A percentile compares a stretch with the other conserved stretches of the same genome.
Conservation (phyloP, 495 filamentous ascomycete genomes). For the Neurospora discreta region DNA sequence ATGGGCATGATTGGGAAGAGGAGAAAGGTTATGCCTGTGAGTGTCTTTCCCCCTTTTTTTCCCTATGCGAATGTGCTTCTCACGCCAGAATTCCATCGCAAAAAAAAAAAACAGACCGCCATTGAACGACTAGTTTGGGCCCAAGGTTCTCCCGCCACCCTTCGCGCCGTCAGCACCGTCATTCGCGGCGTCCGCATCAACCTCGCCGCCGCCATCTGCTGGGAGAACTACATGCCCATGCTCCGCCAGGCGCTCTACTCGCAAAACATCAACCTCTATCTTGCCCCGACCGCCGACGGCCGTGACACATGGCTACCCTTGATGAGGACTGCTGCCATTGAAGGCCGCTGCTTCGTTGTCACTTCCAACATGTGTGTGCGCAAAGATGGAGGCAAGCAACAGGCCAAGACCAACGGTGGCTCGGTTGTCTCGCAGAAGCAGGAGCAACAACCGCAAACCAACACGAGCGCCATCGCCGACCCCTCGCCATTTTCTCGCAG, state of each 20-base stretch:
- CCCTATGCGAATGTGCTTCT: neutral
- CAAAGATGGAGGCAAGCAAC: neutral
- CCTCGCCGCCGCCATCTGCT: slow-evolving; percentile 82
- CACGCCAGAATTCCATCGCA: neutral
- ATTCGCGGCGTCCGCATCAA: slow-evolving; percentile 68
- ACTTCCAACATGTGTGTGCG: slow-evolving; percentile 74
- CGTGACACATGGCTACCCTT: slow-evolving; percentile 75
- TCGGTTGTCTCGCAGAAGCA: neutral
- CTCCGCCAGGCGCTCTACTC: slow-evolving; percentile 62
- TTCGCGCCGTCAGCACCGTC: slow-evolving; percentile 70
- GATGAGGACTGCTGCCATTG: slow-evolving; percentile 68
- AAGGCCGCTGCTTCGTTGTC: slow-evolving; percentile 80
- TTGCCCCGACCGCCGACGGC: slow-evolving; percentile 83
- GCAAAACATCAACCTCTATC: slow-evolving; percentile 87
- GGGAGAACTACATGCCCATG: slow-evolving; percentile 96
- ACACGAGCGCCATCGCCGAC: neutral
- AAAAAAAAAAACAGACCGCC: slow-evolving; percentile 53
- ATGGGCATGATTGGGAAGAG: slow-evolving; percentile 71
- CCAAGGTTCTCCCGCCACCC: slow-evolving; percentile 68
- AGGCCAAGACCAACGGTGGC: neutral
- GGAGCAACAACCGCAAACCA: neutral
- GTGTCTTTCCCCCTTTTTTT: slow-evolving; percentile 10
- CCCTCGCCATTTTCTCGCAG: neutral
- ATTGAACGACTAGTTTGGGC: slow-evolving; percentile 82
- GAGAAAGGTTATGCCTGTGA: slow-evolving; percentile 81